Percentiles rank a stretch among this genome's conserved stretches.
Conservation (phyloP, 495 filamentous ascomycete genomes). For the Lophiostoma macrostomum region DNA sequence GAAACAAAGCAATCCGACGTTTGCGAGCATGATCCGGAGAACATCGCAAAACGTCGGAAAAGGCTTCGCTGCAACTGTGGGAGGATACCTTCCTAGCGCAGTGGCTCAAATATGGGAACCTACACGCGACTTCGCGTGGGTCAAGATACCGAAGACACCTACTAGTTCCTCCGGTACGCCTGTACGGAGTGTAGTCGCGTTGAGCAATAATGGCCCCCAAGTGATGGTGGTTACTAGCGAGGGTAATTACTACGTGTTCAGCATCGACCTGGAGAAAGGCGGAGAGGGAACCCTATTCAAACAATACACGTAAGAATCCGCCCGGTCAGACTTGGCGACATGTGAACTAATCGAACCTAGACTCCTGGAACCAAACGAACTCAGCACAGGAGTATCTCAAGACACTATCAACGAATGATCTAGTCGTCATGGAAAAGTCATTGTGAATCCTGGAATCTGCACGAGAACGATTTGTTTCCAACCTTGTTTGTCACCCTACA, state of each 20-base stretch:
- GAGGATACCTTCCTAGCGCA: conserved; percentile 83
- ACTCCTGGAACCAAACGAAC: conserved; percentile 35
- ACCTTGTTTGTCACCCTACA: too few species aligned
- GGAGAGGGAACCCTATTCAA: conserved; percentile 91
- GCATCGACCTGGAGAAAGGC: conserved; percentile 89
- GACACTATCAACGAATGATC: conserved; percentile 16
- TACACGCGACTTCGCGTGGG: conserved; percentile 89
- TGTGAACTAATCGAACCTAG: conserved; percentile 13
- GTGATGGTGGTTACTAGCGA: conserved; percentile 98
- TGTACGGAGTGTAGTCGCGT: conserved; percentile 84
- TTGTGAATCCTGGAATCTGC: too few species aligned
- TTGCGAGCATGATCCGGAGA: conserved; percentile 89
- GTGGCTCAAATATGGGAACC: conserved; percentile 99
- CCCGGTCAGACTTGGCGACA: neutral
- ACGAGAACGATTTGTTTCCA: too few species aligned
- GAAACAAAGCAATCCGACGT: conserved; percentile 47
- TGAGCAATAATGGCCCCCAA: conserved; percentile 88
- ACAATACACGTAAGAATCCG: conserved; percentile 59
- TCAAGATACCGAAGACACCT: conserved; percentile 75
- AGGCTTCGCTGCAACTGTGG: conserved; percentile 80
- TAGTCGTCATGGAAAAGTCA: too few species aligned
- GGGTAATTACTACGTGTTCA: conserved; percentile 90
- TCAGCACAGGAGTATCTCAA: conserved; percentile 18
- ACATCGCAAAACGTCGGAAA: conserved; percentile 95
- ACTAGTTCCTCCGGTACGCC: conserved; percentile 42